Conservation (phyloP, 73 alveolate species). For the Paraurostyla sp. region DNA sequence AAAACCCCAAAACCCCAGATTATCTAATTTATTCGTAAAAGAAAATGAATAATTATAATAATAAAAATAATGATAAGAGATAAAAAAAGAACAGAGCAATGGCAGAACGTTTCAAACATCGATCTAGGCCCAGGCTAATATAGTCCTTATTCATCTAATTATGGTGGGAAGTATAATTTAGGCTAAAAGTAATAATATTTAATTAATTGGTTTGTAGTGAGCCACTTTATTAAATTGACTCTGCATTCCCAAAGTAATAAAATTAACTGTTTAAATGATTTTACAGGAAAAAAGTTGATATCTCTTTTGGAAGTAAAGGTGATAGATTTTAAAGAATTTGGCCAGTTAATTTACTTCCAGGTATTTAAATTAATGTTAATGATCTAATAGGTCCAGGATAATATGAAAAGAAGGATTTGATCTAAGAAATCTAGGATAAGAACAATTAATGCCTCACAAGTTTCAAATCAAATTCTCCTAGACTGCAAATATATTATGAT, state of each 20-base stretch:
- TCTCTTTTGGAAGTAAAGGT: slow-evolving; percentile 34
- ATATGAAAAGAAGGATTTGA: background rate
- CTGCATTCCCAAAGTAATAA: slow-evolving; percentile 28
- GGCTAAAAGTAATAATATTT: background rate
- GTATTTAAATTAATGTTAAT: background rate
- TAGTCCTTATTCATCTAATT: background rate
- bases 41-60: background rate
- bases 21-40: no score
- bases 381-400: background rate
- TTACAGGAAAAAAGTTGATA: slow-evolving; percentile 3
- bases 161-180: slow-evolving; percentile 1
- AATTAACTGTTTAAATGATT: background rate
- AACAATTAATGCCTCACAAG: slow-evolving; percentile 2
- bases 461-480: slow-evolving; percentile 26
- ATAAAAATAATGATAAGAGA: slow-evolving; percentile 46
- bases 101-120: slow-evolving; percentile 20
- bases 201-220: background rate
- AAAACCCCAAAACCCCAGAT: background rate
- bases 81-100: background rate
- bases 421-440: background rate
- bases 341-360: slow-evolving; percentile 44
- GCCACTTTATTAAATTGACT: background rate
- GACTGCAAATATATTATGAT: slow-evolving; percentile 10
- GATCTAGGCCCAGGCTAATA: slow-evolving; percentile 52
- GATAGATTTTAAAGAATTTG: slow-evolving; percentile 13